Evolutionary conservation across 2,329 filamentous ascomycete species (phyloP), one percentile per base, ranked within the genome.

Genomic region (Apiospora saccharicola): DNA sequence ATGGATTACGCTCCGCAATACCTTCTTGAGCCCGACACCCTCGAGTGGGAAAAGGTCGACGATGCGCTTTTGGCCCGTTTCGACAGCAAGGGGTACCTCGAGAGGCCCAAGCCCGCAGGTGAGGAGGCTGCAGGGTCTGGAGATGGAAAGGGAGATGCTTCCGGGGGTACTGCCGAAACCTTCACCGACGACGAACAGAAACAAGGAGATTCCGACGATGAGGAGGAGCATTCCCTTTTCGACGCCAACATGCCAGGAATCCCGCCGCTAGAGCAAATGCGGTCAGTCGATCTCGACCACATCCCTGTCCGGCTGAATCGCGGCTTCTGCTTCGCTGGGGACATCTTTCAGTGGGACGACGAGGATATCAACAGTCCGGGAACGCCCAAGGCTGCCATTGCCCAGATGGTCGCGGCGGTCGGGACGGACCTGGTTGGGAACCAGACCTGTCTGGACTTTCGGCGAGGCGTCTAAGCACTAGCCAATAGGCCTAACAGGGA

Each of bases 1-100:
- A 92, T 91, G 72, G 92, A 95, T 78, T 96, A 93, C 80, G 85
- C 87, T 14, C 93, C 93, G 1, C 92, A 94, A 78, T 89, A 91
- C 77, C 87, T 96, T 14, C 86, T 96, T 14, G 92, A 95, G 75
- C 92, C 92, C 0, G 89, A 91, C 74, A 87, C 86, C 0, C 85
- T 91, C 74, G 79, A 82, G 12, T 94, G 92, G 92, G 85, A 91
- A 74, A 83, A 84, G 0, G 79, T 94, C 26, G 87, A 91, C 75
- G 82, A 85, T 47, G 82, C 85, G 3, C 78, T 89, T 1, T 79
- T 91, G 67, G 80, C 74, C n/a, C 79, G 85, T 26, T 83, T 90
- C 73, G 89, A 92, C 74, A 81, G 83, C 71, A 86, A 89, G 70
- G 82, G 88, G 1, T 94, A 91, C 75, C 83, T 90, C 41, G 85